Evolutionary conservation across 225 moss, liverwort and hornwort genomes (phyloP), one percentile per base, ranked within the genome.

Genomic region (Marchantia paleacea): DNA sequence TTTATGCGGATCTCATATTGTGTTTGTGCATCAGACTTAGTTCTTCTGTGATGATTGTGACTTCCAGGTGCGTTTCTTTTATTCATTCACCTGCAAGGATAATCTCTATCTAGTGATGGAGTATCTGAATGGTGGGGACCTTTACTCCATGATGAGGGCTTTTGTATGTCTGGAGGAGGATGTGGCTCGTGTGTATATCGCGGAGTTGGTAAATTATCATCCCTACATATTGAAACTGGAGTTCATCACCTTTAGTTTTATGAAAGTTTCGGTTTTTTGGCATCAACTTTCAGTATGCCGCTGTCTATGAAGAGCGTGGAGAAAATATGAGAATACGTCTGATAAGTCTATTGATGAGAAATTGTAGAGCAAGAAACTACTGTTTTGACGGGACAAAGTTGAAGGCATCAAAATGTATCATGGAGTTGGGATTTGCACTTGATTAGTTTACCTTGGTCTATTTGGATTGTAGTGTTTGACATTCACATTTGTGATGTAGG

Each of bases 71-170:
- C 99, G 99, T 14, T 99, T 99, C 78, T 99, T 99, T 82, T 99
- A 99, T 80, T 99, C 99, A 49, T 99, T 99, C 83, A 99, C 99
- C 52, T 95, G 95, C 86, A 88, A 84, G 53, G 95, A 91, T 53
- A 99, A 99, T 84, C 92, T 99, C 31, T 99, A 99, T 86, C 82
- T 99, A 66, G 99, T 99, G 47, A 99, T 99, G 99, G 99, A 99
- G 86, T 99, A 99, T 85, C 89, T 99, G 48, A 99, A 94, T 72
- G 99, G 99, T 84, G 99, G 99, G 75, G 99, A 99, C 85, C 89
- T 99, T 75, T 99, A 94, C 80, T 99, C 99, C 51, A 86, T 99
- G 89, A 89, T 99, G 67, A 90, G 99, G 73, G 92, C 89, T 69
- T 85, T 99, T 83, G 94, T 92, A 54, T 95, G 94, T 75, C 72